Evolutionary conservation across 345 rosid species (phyloP).

Genomic region (Acer campestre): DNA sequence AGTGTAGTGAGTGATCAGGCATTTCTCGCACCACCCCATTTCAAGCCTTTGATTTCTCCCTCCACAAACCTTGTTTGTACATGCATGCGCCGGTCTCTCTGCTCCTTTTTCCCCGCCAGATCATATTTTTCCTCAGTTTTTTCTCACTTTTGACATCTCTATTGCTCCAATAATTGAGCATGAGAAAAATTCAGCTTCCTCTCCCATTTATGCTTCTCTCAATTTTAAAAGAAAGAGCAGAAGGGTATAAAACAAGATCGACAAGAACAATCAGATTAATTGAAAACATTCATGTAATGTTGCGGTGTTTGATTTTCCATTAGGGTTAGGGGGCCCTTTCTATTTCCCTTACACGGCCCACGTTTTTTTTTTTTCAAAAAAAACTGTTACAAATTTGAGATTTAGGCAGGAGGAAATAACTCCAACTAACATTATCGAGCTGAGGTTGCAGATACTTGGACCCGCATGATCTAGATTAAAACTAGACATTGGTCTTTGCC

Average conservation of each 20-base stretch:
- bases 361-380: background rate
- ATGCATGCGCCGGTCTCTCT: conserved; percentile 1
- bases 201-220: too few species aligned
- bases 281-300: too few species aligned
- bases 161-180: background rate
- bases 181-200: too few species aligned
- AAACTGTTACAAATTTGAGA: too few species aligned
- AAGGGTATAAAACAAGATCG: too few species aligned
- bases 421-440: too few species aligned
- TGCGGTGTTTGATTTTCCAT: background rate
- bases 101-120: background rate
- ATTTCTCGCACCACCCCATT: conserved; percentile 29
- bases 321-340: background rate
- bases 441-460: too few species aligned
- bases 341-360: background rate
- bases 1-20: conserved; percentile 10
- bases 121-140: background rate
- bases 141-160: background rate
- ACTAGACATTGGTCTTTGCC: too few species aligned
- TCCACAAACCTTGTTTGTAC: conserved; percentile 16
- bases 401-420: too few species aligned
- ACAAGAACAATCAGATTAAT: too few species aligned
- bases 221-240: too few species aligned
- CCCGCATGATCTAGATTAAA: too few species aligned
- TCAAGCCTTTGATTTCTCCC: conserved; percentile 34